These are phyloP conservation scores for Grigorovia yakushimaensis DNA, from an alignment of 805 yeast species.

Conservation along the genomic window DNA sequence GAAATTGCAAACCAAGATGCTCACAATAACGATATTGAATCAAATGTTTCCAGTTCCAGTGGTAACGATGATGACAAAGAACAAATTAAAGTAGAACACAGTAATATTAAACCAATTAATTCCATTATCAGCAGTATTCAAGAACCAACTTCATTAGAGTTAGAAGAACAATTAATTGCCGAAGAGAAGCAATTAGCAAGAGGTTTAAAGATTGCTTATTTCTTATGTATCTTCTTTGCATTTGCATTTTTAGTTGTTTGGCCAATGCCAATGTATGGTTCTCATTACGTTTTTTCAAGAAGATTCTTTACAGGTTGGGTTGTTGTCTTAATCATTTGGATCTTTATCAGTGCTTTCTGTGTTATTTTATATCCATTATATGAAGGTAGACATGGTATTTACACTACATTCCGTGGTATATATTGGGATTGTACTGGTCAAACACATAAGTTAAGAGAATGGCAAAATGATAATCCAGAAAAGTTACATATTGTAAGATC, in stretches of 20 bases:
- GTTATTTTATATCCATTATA: constrained; percentile 62
- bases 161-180: constrained; percentile 29
- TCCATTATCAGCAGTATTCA: constrained; percentile 27
- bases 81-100: constrained; percentile 6
- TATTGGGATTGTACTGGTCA: constrained; percentile 84
- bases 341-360: constrained; percentile 52
- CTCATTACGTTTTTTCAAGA: constrained; percentile 64
- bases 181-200: constrained; percentile 44
- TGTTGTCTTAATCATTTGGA: constrained; percentile 71
- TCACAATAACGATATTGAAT: constrained; percentile 4
- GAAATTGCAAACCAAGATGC: constrained; percentile 16
- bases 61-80: constrained; percentile 9
- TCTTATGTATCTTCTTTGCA: constrained; percentile 51
- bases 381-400: constrained; percentile 65
- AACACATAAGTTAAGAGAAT: constrained; percentile 55
- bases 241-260: constrained; percentile 59
- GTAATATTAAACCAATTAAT: constrained; percentile 22
- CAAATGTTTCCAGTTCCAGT: constrained; percentile 3
- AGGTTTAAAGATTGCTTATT: constrained; percentile 53
- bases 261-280: constrained; percentile 95
- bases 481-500: constrained; percentile 63
- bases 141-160: constrained; percentile 13
- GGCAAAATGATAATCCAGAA: constrained; percentile 72
- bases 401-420: constrained; percentile 59
- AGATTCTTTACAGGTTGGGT: constrained; percentile 86